A percentile compares a stretch with the other conserved stretches of the same genome.
Evolutionary conservation across 768 basidiomycete genomes (phyloP).

Genomic region (Mycena alexandri): DNA sequence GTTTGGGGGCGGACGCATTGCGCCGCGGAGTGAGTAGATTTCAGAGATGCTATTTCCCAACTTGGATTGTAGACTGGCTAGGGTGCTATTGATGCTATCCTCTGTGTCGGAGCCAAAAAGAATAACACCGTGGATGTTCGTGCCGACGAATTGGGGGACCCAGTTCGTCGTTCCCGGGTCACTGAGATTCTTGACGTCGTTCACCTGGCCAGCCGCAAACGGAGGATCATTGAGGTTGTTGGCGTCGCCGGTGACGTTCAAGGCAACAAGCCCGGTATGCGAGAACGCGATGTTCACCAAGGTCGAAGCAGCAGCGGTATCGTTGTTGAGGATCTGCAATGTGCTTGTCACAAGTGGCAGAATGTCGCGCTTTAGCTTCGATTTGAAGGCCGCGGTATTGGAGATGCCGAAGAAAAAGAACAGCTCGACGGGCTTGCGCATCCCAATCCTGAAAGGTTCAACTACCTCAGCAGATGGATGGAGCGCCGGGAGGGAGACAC

Average conservation of each 20-base stretch:
- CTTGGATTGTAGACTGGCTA: constrained; percentile 19
- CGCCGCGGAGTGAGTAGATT: constrained; percentile 30
- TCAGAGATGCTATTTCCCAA: constrained; percentile 30
- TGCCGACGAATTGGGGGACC: no score
- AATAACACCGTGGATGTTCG: no score
- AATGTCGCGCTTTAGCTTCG: background rate
- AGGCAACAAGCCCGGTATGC: background rate
- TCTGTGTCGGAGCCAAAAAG: constrained; percentile 1
- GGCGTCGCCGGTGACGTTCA: background rate
- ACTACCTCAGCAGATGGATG: background rate
- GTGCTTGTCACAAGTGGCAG: background rate
- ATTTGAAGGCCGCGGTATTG: background rate
- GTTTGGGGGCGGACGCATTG: constrained; percentile 39
- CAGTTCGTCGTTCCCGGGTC: no score
- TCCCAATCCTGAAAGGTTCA: constrained; percentile 24
- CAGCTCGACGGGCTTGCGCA: constrained; percentile 29
- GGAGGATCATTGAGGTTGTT: background rate
- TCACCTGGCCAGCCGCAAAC: background rate
- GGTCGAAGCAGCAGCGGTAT: no score
- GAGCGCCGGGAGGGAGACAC: background rate
- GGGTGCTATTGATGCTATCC: background rate
- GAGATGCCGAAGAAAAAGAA: constrained; percentile 29
- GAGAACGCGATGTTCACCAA: constrained; percentile 5
- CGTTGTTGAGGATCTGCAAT: background rate
- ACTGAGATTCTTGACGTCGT: no score